Conservation (phyloP, 495 filamentous ascomycete species). For the Trichoderma asperelloides region DNA sequence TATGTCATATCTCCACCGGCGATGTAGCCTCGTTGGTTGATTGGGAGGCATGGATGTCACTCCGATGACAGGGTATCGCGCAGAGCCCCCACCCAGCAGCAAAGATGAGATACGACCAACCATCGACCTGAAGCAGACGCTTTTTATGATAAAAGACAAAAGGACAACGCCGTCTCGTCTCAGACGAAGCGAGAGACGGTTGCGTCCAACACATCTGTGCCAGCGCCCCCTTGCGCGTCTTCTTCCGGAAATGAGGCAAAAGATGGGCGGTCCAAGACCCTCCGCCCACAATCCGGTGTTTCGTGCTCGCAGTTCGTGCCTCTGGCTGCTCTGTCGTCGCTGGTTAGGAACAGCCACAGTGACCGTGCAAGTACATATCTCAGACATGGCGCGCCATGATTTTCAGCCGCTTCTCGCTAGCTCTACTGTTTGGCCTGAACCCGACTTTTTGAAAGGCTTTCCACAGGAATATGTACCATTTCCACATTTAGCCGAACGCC, state of each 20-base stretch:
- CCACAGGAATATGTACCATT: not conserved
- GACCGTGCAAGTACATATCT: not conserved
- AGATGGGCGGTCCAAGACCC: not conserved
- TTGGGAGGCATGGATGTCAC: conserved; percentile 4
- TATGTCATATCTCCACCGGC: conserved; percentile 1
- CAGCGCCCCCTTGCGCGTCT: not conserved
- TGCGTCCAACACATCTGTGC: conserved; percentile 3
- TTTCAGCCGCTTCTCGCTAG: conserved; percentile 1
- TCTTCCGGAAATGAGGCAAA: not conserved
- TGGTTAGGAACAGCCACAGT: not conserved
- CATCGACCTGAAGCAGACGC: not conserved
- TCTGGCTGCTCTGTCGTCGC: not conserved
- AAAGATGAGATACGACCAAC: not conserved
- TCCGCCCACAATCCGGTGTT: not conserved
- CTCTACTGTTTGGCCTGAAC: not conserved
- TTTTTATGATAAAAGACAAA: conserved; percentile 4
- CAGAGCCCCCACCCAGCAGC: not conserved
- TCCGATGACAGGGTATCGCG: conserved; percentile 2
- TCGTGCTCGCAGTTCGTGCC: not conserved
- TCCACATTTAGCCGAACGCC: conserved; percentile 7
- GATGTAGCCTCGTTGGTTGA: not conserved
- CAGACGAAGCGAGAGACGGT: not conserved
- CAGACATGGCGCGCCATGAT: not conserved
- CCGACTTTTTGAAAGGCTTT: not conserved
- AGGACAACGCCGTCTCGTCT: conserved; percentile 2